Percentiles rank a stretch among this genome's conserved stretches.
Conservation (phyloP, 768 basidiomycete species). For the Daedaleopsis nitida region DNA sequence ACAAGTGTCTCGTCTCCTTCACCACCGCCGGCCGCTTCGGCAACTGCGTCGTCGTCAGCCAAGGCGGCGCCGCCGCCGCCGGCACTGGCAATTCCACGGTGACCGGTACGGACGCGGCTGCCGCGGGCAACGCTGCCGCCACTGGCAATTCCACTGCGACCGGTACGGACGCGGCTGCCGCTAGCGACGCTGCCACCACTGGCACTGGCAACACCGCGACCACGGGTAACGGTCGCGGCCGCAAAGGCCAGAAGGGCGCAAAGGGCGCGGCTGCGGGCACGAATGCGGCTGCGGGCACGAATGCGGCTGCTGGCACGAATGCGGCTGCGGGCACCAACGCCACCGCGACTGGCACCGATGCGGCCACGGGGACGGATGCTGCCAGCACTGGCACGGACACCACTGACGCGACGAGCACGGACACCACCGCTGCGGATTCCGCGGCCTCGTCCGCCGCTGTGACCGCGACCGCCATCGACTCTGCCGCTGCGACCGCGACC, state of each 20-base stretch:
- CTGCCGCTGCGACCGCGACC: no score
- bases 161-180: background rate
- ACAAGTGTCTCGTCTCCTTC: slow-evolving; percentile 54
- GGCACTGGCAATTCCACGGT: background rate
- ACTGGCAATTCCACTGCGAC: slow-evolving; percentile 4
- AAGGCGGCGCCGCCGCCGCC: slow-evolving; percentile 23
- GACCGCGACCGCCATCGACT: no score
- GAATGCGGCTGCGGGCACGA: background rate
- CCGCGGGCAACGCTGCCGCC: slow-evolving; percentile 8
- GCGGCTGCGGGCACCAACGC: background rate
- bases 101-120: slow-evolving; percentile 1
- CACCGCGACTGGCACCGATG: slow-evolving; percentile 11
- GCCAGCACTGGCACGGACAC: no score
- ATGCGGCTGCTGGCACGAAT: slow-evolving; percentile 16
- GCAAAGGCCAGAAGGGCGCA: slow-evolving; percentile 7
- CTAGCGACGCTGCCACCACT: slow-evolving; percentile 11
- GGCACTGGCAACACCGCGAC: slow-evolving; percentile 5
- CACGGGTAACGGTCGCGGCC: slow-evolving; percentile 6
- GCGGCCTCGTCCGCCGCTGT: no score
- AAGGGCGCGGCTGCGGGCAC: slow-evolving; percentile 5
- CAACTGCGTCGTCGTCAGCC: slow-evolving; percentile 50
- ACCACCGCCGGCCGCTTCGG: slow-evolving; percentile 52
- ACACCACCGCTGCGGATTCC: no score
- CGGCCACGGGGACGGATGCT: background rate
- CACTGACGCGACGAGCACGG: no score